phyloP scores from a whole-genome alignment of 2,329 filamentous ascomycete genomes.

The Venturia effusa region DNA sequence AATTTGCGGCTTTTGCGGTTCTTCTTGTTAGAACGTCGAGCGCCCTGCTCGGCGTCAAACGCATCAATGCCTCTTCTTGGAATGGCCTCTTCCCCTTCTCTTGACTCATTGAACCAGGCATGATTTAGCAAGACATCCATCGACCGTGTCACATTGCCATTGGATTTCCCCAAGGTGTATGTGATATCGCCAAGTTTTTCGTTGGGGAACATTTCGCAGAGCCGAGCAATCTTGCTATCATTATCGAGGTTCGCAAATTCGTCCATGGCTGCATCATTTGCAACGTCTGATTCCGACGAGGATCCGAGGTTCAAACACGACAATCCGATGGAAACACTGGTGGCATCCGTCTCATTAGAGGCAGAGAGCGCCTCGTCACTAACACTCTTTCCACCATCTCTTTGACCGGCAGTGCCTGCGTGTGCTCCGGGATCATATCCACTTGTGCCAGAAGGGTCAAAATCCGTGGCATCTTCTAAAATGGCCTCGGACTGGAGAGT shows the following conservation, averaged over 20 bases:
- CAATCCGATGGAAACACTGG: slow-evolving; percentile 37
- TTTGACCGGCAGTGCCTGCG: slow-evolving; percentile 18
- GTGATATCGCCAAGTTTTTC: slow-evolving; percentile 55
- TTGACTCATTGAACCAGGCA: slow-evolving; percentile 60
- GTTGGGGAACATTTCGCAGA: slow-evolving; percentile 62
- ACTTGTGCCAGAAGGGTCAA: slow-evolving; percentile 66
- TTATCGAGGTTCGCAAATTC: slow-evolving; percentile 36
- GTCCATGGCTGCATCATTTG: slow-evolving; percentile 13
- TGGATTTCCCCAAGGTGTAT: slow-evolving; percentile 55
- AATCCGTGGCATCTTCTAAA: slow-evolving; percentile 56
- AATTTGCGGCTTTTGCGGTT: slow-evolving; percentile 31
- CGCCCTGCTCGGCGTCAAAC: slow-evolving; percentile 52
- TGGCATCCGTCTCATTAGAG: slow-evolving; percentile 39
- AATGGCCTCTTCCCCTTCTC: slow-evolving; percentile 33
- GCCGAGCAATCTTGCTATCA: slow-evolving; percentile 50
- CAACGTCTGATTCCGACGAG: slow-evolving; percentile 11
- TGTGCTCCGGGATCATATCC: slow-evolving; percentile 26
- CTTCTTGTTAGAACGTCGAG: slow-evolving; percentile 28
- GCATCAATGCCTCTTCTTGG: slow-evolving; percentile 68
- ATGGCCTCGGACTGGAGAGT: slow-evolving; percentile 52
- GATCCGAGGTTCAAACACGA: slow-evolving; percentile 25
- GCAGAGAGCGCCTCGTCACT: slow-evolving; percentile 27
- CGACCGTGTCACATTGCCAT: slow-evolving; percentile 55
- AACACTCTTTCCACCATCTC: slow-evolving; percentile 12
- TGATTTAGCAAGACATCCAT: slow-evolving; percentile 75